Conservation (phyloP, 2,329 filamentous ascomycete species). For the Triangularia verruculosa region DNA sequence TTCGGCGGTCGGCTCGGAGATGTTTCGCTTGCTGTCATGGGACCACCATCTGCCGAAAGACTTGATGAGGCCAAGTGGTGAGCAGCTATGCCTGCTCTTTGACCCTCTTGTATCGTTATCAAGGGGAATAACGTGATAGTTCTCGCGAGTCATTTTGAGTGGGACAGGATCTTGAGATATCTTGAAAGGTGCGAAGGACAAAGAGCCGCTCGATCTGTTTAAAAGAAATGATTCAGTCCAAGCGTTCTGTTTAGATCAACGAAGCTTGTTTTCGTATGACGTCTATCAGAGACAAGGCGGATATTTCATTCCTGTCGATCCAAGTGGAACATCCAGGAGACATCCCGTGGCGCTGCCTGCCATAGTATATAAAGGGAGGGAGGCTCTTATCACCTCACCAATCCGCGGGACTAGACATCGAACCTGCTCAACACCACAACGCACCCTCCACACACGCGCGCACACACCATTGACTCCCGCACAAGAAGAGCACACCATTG, state of each 20-base stretch:
- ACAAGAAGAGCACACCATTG: background rate
- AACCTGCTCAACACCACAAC: background rate
- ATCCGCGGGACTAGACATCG: background rate
- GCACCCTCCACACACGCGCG: background rate
- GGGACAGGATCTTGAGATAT: background rate
- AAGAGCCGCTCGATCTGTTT: background rate
- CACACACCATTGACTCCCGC: too few relatives aligned
- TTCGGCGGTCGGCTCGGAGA: constrained; percentile 3
- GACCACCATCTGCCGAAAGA: constrained; percentile 20
- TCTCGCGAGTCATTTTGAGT: background rate
- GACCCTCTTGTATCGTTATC: background rate
- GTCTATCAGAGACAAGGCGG: background rate
- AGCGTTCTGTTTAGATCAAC: background rate
- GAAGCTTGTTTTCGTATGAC: background rate
- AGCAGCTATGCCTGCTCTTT: background rate
- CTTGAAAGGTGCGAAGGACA: background rate
- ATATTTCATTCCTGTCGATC: background rate
- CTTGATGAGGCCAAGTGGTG: constrained; percentile 15
- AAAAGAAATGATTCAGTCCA: background rate
- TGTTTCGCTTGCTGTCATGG: constrained; percentile 3
- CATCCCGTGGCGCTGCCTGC: background rate
- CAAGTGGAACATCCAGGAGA: background rate
- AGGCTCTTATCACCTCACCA: background rate
- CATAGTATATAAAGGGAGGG: background rate
- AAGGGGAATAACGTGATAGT: background rate